Conservation (phyloP, 257 asterid genomes). For the Buddleja alternifolia region DNA sequence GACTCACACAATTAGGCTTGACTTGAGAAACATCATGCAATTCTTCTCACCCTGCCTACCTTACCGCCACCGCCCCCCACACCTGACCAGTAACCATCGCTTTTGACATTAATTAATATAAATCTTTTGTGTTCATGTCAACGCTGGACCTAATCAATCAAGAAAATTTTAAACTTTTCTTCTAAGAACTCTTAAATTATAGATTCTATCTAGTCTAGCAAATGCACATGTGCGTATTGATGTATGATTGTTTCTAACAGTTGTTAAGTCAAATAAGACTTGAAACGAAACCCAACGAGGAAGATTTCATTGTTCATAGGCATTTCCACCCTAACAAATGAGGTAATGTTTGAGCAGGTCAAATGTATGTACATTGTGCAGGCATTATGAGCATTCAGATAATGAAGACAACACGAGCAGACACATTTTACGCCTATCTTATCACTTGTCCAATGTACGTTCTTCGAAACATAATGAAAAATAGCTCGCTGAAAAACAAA, state of each 20-base stretch:
- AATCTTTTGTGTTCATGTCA: constrained; percentile 42
- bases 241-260: neutral
- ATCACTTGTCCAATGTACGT: neutral
- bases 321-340: neutral
- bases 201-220: neutral
- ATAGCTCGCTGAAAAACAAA: neutral
- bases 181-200: neutral
- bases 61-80: too few relatives aligned
- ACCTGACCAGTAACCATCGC: too few relatives aligned
- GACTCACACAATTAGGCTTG: neutral
- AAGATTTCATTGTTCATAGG: neutral
- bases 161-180: neutral
- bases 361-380: too few relatives aligned
- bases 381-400: too few relatives aligned
- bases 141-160: neutral
- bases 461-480: neutral
- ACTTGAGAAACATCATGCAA: constrained; percentile 1
- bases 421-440: neutral
- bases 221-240: neutral
- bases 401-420: neutral
- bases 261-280: neutral
- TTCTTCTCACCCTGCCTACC: neutral
- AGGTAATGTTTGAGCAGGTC: neutral
- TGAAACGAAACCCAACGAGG: neutral
- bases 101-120: neutral